phyloP scores from a whole-genome alignment of 352 stramenopile genomes.

The Phytophthora tentaculata region DNA sequence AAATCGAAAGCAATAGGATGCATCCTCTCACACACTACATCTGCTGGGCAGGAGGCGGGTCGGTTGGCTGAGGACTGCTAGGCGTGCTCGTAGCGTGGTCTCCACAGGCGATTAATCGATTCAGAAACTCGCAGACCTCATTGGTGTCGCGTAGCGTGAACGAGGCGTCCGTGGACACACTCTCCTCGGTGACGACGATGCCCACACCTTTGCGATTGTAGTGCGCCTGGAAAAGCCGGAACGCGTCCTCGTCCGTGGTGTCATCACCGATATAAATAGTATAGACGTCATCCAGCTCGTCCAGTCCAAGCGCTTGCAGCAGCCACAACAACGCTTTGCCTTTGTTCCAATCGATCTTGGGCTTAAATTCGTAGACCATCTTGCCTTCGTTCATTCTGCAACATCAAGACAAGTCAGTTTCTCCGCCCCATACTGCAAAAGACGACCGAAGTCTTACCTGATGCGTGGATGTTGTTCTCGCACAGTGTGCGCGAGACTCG shows the following conservation, averaged over 20 bases:
- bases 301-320: slow-evolving; percentile 73
- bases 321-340: slow-evolving; percentile 90
- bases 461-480: slow-evolving; percentile 64
- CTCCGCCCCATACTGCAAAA: slow-evolving; percentile 1
- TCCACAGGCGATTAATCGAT: slow-evolving; percentile 59
- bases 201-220: slow-evolving; percentile 71
- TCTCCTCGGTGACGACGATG: slow-evolving; percentile 86
- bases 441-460: slow-evolving; percentile 31
- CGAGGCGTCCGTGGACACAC: slow-evolving; percentile 64
- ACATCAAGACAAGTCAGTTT: slow-evolving; percentile 2
- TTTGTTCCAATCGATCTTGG: slow-evolving; percentile 93
- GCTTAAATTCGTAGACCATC: slow-evolving; percentile 92
- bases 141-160: slow-evolving; percentile 83
- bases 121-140: slow-evolving; percentile 78
- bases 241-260: slow-evolving; percentile 90
- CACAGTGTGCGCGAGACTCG: slow-evolving; percentile 46
- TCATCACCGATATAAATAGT: slow-evolving; percentile 94
- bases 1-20: slow-evolving; percentile 1
- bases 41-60: slow-evolving; percentile 3
- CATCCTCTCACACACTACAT: slow-evolving; percentile 13
- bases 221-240: slow-evolving; percentile 67
- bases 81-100: slow-evolving; percentile 29
- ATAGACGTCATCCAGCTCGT: slow-evolving; percentile 80
- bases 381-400: slow-evolving; percentile 82
- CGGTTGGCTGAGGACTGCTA: slow-evolving; percentile 25